Percentiles rank a stretch among this genome's conserved stretches.
Evolutionary conservation across 2,329 filamentous ascomycete genomes (phyloP).

Genomic region (Colletotrichum costaricense): DNA sequence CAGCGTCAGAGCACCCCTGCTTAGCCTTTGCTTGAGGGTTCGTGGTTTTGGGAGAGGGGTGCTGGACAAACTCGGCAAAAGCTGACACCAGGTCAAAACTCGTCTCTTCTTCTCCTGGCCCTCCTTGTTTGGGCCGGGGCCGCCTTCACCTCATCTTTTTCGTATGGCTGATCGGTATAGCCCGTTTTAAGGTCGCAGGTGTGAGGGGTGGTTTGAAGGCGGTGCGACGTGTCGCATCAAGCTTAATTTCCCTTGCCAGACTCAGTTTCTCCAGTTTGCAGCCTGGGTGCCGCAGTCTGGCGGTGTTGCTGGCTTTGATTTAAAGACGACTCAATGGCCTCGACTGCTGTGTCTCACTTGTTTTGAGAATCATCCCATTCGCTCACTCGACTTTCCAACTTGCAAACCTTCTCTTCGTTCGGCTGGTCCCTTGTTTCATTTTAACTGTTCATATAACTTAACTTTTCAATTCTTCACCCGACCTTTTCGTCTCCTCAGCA

Average conservation of each 20-base stretch:
- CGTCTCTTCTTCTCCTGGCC: conserved; percentile 14
- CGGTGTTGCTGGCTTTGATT: neutral
- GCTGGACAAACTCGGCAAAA: neutral
- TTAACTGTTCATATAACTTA: neutral
- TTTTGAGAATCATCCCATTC: conserved; percentile 12
- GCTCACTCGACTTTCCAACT: conserved; percentile 15
- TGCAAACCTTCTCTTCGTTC: conserved; percentile 19
- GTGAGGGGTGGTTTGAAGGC: conserved; percentile 14
- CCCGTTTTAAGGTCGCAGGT: conserved; percentile 17
- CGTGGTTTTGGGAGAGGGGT: neutral
- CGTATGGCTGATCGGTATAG: neutral
- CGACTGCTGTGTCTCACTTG: neutral
- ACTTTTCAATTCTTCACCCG: neutral
- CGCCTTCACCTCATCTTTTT: neutral
- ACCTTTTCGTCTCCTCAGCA: neutral
- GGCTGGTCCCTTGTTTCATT: conserved; percentile 20
- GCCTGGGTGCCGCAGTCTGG: neutral
- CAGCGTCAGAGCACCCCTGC: neutral
- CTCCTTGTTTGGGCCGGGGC: conserved; percentile 27
- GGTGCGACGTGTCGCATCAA: conserved; percentile 23
- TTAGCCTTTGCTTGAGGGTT: neutral
- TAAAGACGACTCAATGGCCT: neutral
- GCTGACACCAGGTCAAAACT: conserved; percentile 21
- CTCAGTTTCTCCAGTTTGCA: neutral
- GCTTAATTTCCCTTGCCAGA: conserved; percentile 12